These are phyloP conservation scores for Neurospora hispaniola DNA, from an alignment of 495 filamentous ascomycete genomes.

Conservation along the genomic window DNA sequence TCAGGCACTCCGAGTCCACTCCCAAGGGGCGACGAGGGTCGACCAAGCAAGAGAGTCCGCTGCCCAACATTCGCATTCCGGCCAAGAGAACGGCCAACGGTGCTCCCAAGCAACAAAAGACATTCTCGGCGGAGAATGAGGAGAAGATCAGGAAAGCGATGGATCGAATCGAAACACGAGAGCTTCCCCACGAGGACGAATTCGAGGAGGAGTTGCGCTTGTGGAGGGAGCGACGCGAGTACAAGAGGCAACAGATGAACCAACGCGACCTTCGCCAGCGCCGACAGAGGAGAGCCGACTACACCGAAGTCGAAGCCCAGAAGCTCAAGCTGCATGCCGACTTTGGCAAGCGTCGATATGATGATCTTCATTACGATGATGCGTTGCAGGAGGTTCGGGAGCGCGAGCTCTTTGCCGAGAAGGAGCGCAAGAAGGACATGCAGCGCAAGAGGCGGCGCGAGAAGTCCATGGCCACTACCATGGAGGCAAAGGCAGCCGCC, in stretches of 20 bases:
- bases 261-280: constrained; percentile 43
- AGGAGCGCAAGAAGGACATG: constrained; percentile 99
- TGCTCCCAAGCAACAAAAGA: constrained; percentile 36
- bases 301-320: constrained; percentile 18
- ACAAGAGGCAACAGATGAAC: constrained; percentile 52
- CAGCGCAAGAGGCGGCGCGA: constrained; percentile 94
- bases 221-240: constrained; percentile 43
- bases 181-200: constrained; percentile 53
- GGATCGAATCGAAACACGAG: constrained; percentile 58
- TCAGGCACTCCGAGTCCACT: constrained; percentile 27
- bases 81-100: constrained; percentile 42
- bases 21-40: constrained; percentile 31
- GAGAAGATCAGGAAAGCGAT: constrained; percentile 55
- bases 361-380: constrained; percentile 42
- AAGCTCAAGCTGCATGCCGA: constrained; percentile 36
- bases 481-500: constrained; percentile 76
- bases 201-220: constrained; percentile 47
- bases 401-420: constrained; percentile 85
- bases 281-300: constrained; percentile 40
- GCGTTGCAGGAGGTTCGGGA: constrained; percentile 79
- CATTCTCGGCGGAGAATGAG: constrained; percentile 52
- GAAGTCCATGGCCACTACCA: constrained; percentile 79
- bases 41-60: constrained; percentile 33
- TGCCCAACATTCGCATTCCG: constrained; percentile 34
- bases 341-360: constrained; percentile 40